phyloP scores from a whole-genome alignment of 2,329 filamentous ascomycete genomes.

The Pseudogymnoascus sp. region DNA sequence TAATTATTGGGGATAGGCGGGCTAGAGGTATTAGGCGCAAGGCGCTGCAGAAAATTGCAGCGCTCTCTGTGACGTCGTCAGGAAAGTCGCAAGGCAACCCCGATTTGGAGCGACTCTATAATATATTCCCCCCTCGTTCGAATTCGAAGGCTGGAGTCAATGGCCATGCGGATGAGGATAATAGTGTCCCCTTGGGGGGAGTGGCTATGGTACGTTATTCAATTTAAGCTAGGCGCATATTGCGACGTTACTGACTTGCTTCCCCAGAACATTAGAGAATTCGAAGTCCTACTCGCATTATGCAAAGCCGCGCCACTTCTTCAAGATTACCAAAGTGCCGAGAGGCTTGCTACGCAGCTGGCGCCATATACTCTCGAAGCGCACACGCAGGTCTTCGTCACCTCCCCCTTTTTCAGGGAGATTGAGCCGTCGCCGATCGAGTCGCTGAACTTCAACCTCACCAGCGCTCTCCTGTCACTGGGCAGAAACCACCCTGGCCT shows the following conservation, averaged over 20 bases:
- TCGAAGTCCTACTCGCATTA: slow-evolving; percentile 82
- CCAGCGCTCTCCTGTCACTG: slow-evolving; percentile 71
- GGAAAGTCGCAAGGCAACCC: slow-evolving; percentile 49
- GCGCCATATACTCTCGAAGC: slow-evolving; percentile 79
- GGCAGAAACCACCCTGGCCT: slow-evolving; percentile 64
- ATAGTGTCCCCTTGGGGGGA: slow-evolving; percentile 39
- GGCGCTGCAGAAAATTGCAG: slow-evolving; percentile 57
- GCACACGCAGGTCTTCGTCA: slow-evolving; percentile 66
- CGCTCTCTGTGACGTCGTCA: slow-evolving; percentile 48
- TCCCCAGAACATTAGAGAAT: slow-evolving; percentile 71
- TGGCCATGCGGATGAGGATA: slow-evolving; percentile 40
- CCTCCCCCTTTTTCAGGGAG: slow-evolving; percentile 73
- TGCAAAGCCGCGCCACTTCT: slow-evolving; percentile 82
- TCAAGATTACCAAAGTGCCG: slow-evolving; percentile 60
- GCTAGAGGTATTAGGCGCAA: slow-evolving; percentile 50
- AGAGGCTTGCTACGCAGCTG: slow-evolving; percentile 69
- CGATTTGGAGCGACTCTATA: slow-evolving; percentile 54
- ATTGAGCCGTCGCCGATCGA: slow-evolving; percentile 87
- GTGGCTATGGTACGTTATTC: slow-evolving; percentile 48
- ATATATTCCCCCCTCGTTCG: slow-evolving; percentile 42
- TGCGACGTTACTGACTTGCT: slow-evolving; percentile 14
- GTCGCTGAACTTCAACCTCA: slow-evolving; percentile 67
- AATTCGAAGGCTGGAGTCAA: slow-evolving; percentile 30
- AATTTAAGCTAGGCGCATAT: neutral
- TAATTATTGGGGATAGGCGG: slow-evolving; percentile 18